Evolutionary conservation across 148 eudicot species (phyloP), one percentile per base, ranked within the genome.

Genomic region (Chenopodium suecicum): DNA sequence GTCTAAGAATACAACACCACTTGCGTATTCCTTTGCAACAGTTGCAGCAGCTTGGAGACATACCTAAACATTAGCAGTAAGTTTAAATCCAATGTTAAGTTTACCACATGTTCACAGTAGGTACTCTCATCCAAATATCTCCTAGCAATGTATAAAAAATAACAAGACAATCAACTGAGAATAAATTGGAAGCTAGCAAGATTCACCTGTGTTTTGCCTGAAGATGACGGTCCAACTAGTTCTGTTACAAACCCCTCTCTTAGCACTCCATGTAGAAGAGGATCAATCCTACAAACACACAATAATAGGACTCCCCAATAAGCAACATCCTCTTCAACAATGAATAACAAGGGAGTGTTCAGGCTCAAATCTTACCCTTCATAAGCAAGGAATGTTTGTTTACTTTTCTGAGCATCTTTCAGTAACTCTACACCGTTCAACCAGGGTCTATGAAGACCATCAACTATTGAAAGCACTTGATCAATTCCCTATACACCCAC

Each of bases 221-320:
- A 95, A 13, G 93, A 93, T n/a, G 98, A 91, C 27, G 93, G 89
- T 58, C 98, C 98, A 84, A 95, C 98, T 79, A 95, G 79, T 86
- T 95, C 98, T 62, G 91, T 93, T 68, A 95, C 80, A 84, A 88
- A 82, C 25, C 98, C 98, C 81, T 82, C 85, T 50, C 87, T 82
- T 73, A 94, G 81, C 75, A 84, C 93, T 65, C 90, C 96, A 67
- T 89, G 83, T 75, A 93, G 94, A 22, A 89, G 74, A 68, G 84
- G 70, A 83, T 88, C 92, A 29, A 88, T 84, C 86, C 98, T 94
- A 82, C 81, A 78, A 52, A 86, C 27, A 56, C 62, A 73, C 12
- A n/a, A 1, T 81, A 34, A 65, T 27, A 83, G 14, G 56, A 64
- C 19, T 63, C 65, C 76, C 14, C 10, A 69, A 58, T 75, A 22